phyloP scores from a whole-genome alignment of 2,329 filamentous ascomycete genomes.

The Diaporthe citri region DNA sequence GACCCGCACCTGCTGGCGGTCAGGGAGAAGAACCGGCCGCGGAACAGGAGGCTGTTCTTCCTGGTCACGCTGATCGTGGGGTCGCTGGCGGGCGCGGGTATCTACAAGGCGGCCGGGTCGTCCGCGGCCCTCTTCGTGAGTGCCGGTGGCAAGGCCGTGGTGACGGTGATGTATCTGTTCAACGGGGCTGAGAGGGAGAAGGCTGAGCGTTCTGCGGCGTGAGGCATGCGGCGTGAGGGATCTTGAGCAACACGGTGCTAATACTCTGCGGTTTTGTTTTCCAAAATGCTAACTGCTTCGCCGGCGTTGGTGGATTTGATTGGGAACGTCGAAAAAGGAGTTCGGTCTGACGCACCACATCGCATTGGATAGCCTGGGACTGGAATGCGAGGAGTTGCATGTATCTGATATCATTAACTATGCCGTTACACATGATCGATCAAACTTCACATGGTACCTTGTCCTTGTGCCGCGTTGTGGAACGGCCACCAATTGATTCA shows the following conservation, averaged over 20 bases:
- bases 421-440: background rate
- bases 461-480: background rate
- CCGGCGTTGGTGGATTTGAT: background rate
- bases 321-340: background rate
- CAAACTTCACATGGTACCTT: background rate
- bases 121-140: constrained; percentile 58
- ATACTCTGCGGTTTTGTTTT: background rate
- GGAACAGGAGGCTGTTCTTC: constrained; percentile 65
- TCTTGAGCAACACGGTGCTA: background rate
- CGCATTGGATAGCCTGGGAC: background rate
- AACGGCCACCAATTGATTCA: background rate
- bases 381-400: constrained; percentile 14
- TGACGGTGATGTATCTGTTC: constrained; percentile 59
- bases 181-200: constrained; percentile 52
- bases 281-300: background rate
- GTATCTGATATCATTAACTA: background rate
- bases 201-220: background rate
- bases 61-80: constrained; percentile 61
- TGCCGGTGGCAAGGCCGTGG: constrained; percentile 59
- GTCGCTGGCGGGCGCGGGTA: constrained; percentile 63
- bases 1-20: constrained; percentile 62
- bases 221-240: constrained; percentile 20
- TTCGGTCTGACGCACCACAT: background rate
- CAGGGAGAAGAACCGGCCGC: constrained; percentile 57
- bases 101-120: constrained; percentile 59